Percentiles rank a stretch among this genome's conserved stretches.
phyloP scores from a whole-genome alignment of 139 green algal genomes.

The Micractinium sp. region DNA sequence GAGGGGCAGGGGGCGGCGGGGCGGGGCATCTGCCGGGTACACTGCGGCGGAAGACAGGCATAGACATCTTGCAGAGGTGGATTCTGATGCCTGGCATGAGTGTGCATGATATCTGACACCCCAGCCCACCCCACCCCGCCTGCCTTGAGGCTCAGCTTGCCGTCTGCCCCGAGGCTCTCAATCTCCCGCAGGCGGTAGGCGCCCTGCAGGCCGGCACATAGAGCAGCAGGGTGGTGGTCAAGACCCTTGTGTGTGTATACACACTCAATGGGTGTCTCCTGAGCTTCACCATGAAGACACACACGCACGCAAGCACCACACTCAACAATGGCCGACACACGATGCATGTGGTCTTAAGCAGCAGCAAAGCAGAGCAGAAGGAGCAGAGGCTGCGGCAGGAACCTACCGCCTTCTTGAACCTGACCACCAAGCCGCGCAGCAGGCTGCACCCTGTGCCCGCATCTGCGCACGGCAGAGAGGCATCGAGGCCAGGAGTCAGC shows the following conservation, averaged over 20 bases:
- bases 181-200: not conserved
- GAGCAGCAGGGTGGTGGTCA: too few relatives aligned
- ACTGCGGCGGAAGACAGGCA: not conserved
- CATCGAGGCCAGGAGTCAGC: not conserved
- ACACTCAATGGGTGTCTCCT: too few relatives aligned
- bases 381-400: not conserved
- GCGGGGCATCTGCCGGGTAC: too few relatives aligned
- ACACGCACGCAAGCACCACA: not conserved
- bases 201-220: not conserved
- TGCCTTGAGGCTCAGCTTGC: not conserved
- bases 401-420: not conserved
- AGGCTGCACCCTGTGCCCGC: not conserved
- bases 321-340: too few relatives aligned
- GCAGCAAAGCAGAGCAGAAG: not conserved
- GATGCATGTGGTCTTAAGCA: too few relatives aligned
- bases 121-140: not conserved
- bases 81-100: too few relatives aligned
- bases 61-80: too few relatives aligned
- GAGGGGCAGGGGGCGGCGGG: too few relatives aligned
- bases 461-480: not conserved
- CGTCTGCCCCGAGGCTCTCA: not conserved
- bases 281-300: not conserved
- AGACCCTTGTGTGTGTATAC: too few relatives aligned
- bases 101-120: too few relatives aligned
- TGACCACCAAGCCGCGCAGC: slow-evolving; percentile 7